Base-by-base conservation (phyloP, 2,329 filamentous ascomycete genomes). In the Samsoniella hepiali region DNA sequence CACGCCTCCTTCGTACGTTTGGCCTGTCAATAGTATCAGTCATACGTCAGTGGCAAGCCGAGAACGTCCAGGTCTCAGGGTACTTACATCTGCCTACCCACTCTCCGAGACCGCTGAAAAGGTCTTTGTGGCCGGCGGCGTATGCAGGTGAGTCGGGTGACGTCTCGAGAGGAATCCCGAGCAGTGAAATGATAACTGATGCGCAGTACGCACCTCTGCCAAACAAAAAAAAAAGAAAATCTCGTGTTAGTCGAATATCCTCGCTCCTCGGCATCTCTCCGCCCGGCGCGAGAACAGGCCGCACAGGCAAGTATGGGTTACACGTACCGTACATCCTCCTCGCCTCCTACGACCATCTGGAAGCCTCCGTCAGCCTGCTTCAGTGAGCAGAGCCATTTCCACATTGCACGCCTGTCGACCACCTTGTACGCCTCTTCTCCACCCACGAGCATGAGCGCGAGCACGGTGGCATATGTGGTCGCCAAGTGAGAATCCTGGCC, bases 1-100 rank as follows among this genome's bases (percentile, higher is more conserved):
- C 69, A 99, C 93, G 56, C 95, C 95, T 67, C 95, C 95, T 79
- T 99, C 95, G 76, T 90, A 97, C 11, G 91, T 96, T 82, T 98
- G 94, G 74, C 91, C 90, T 92, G 67, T 66, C 15, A 63, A 61
- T 57, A 60, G 49, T 57, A 44, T 29, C 11, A 31, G 22, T 27
- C 17, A 22, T 50, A 22, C 50, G 22, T 51, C 58, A 51, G 36
- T 27, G n/a, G 45, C 58, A 45, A 49, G 31, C 34, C 50, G 49
- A 45, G 34, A 36, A 47, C 8, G n/a, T 42, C 29, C 44, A 58
- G 53, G 56, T 58, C 40, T 57, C 59, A 49, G 51, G 50, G 45
- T 63, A 83, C 87, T 80, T 83, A 89, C 94, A 97, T 77, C 84
- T 81, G 50, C 87, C 85, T 55, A 98, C 82, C 82, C 93, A 97